phyloP scores from a whole-genome alignment of 768 basidiomycete species.

The Pleurotus tuber-regium region DNA sequence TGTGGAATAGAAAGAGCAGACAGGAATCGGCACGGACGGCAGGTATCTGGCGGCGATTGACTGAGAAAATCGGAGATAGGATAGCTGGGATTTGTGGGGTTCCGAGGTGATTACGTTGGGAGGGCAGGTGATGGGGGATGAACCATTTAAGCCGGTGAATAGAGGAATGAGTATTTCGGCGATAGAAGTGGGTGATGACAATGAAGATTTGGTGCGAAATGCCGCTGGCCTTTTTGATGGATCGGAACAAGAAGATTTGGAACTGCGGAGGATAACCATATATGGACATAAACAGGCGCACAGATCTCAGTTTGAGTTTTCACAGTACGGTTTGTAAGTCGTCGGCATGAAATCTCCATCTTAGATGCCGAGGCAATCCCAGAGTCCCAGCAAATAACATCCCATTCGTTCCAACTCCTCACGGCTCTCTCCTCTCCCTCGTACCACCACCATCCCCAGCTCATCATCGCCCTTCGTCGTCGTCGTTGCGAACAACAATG shows the following conservation, averaged over 20 bases:
- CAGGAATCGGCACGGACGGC: not conserved
- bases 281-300: too few species aligned
- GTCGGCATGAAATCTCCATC: constrained; percentile 1
- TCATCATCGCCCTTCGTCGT: not conserved
- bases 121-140: not conserved
- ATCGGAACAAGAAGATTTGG: not conserved
- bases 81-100: not conserved
- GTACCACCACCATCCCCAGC: not conserved
- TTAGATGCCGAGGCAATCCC: constrained; percentile 1
- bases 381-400: constrained; percentile 1
- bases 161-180: not conserved
- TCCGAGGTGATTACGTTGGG: constrained; percentile 1
- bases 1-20: too few species aligned
- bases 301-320: not conserved
- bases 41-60: not conserved
- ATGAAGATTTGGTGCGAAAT: not conserved
- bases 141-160: not conserved
- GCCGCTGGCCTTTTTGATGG: not conserved
- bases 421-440: not conserved
- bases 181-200: not conserved
- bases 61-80: not conserved
- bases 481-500: constrained; percentile 36
- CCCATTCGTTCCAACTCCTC: not conserved
- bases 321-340: not conserved
- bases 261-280: not conserved